phyloP scores from a whole-genome alignment of 208 protist genomes.

The Wallacemonas rigidus region DNA sequence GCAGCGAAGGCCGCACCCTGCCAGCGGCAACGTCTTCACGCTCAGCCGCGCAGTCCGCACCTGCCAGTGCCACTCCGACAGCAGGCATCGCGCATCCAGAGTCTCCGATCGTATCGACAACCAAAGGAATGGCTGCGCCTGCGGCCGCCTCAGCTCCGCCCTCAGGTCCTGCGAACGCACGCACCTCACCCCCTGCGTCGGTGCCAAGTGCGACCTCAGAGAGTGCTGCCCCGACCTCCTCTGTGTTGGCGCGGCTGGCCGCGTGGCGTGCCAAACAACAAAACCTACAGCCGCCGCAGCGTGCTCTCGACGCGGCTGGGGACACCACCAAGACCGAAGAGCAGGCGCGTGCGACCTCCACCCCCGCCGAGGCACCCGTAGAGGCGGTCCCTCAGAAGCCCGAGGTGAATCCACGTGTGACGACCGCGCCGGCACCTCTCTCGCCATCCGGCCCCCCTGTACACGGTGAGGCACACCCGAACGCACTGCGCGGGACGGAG shows the following conservation, averaged over 20 bases:
- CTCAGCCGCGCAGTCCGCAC: not conserved
- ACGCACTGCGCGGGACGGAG: not conserved
- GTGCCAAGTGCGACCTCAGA: not conserved
- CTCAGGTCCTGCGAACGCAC: not conserved
- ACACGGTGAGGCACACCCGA: too few species aligned
- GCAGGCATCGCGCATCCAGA: not conserved
- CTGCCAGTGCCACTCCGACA: not conserved
- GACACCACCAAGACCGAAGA: too few species aligned
- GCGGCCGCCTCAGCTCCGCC: not conserved
- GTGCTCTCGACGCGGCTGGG: too few species aligned
- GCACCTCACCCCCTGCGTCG: not conserved
- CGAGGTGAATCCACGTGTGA: too few species aligned
- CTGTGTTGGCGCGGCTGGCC: conserved; percentile 47
- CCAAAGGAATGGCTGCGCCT: not conserved
- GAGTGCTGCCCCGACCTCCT: not conserved
- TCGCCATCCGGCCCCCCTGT: too few species aligned
- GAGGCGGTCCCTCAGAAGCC: too few species aligned
- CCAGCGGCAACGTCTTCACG: not conserved
- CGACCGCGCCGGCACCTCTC: too few species aligned
- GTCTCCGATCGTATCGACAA: not conserved
- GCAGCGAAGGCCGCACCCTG: conserved; percentile 11
- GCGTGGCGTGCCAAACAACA: conserved; percentile 44
- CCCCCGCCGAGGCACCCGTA: too few species aligned
- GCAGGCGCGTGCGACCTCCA: too few species aligned
- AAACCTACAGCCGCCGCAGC: too few species aligned